Percentiles rank a stretch among this genome's conserved stretches.
phyloP scores from a whole-genome alignment of 129 eudicot species.

The Dittrichia graveolens region DNA sequence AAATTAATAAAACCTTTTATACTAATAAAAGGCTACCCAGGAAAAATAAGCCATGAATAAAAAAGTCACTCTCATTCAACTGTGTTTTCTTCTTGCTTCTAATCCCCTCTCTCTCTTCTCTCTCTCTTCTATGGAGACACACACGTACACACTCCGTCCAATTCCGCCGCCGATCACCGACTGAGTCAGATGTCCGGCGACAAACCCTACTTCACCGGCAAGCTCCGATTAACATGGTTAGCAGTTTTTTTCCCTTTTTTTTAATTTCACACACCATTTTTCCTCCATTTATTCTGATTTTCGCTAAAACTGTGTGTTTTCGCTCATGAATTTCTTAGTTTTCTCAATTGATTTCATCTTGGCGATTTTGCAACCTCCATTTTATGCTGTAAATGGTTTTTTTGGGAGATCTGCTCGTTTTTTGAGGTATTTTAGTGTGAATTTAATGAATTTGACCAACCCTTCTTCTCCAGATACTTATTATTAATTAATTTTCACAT shows the following conservation, averaged over 20 bases:
- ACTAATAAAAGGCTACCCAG: neutral
- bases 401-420: slow-evolving; percentile 35
- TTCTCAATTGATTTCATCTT: neutral
- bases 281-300: neutral
- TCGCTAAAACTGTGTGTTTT: slow-evolving; percentile 16
- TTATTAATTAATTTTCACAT: slow-evolving; percentile 6
- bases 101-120: slow-evolving; percentile 14
- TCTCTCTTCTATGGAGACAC: slow-evolving; percentile 25
- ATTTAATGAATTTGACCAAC: slow-evolving; percentile 21
- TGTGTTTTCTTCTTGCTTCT: slow-evolving; percentile 22
- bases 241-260: neutral
- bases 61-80: slow-evolving; percentile 18
- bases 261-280: neutral
- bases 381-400: neutral
- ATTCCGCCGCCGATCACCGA: slow-evolving; percentile 39
- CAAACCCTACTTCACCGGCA: slow-evolving; percentile 22
- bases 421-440: slow-evolving; percentile 10
- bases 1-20: neutral
- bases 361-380: neutral
- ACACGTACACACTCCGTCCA: slow-evolving; percentile 18
- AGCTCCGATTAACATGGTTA: slow-evolving; percentile 34
- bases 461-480: neutral
- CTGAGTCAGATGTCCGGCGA: slow-evolving; percentile 21
- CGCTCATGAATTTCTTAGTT: neutral
- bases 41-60: slow-evolving; percentile 23